A percentile compares a stretch with the other conserved stretches of the same genome.
These are phyloP conservation scores for Nothopassalora personata DNA, from an alignment of 2,329 filamentous ascomycete genomes.

Conservation along the genomic window DNA sequence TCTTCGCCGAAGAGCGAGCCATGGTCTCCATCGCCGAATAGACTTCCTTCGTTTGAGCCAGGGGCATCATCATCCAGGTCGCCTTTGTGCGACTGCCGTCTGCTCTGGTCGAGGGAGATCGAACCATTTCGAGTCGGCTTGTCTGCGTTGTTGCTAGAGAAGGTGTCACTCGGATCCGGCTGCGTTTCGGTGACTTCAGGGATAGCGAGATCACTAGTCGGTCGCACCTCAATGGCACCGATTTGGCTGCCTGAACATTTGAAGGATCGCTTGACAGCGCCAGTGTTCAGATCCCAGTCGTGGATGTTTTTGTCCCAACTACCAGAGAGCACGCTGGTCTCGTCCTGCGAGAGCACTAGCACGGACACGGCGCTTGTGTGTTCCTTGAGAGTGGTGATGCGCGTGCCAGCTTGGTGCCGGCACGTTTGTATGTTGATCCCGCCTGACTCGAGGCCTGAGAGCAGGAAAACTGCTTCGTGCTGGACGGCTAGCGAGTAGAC, in stretches of 20 bases:
- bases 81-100: slow-evolving; percentile 14
- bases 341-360: slow-evolving; percentile 73
- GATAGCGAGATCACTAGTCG: slow-evolving; percentile 67
- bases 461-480: slow-evolving; percentile 81
- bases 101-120: slow-evolving; percentile 35
- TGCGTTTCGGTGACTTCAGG: slow-evolving; percentile 66
- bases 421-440: slow-evolving; percentile 91
- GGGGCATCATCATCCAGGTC: slow-evolving; percentile 53
- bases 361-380: slow-evolving; percentile 92
- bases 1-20: slow-evolving; percentile 75
- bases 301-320: slow-evolving; percentile 94
- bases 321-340: slow-evolving; percentile 80
- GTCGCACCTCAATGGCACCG: slow-evolving; percentile 78
- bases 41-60: slow-evolving; percentile 66
- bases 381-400: slow-evolving; percentile 71
- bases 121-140: slow-evolving; percentile 54
- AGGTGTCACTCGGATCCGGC: slow-evolving; percentile 58
- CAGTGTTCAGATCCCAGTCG: slow-evolving; percentile 92
- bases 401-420: slow-evolving; percentile 88
- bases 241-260: slow-evolving; percentile 76
- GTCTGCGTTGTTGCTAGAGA: slow-evolving; percentile 65
- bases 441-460: slow-evolving; percentile 85
- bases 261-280: slow-evolving; percentile 69
- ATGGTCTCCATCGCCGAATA: slow-evolving; percentile 73
- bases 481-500: slow-evolving; percentile 94